Evolutionary conservation across 1,139 yeast species (phyloP).

Genomic region (Taphrina deformans): DNA sequence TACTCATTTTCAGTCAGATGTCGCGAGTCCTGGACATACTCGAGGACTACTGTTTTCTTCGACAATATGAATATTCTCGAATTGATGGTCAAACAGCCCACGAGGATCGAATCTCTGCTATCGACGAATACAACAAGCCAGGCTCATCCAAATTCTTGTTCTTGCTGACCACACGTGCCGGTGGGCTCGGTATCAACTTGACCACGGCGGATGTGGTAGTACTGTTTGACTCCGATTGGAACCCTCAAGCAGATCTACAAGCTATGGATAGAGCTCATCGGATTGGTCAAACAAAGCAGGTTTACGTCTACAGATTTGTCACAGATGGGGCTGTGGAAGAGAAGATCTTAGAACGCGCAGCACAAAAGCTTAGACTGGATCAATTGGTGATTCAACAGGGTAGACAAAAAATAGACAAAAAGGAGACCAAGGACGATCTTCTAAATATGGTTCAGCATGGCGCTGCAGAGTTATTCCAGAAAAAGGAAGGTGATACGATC

Average conservation of each 20-base stretch:
- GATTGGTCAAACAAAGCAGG: constrained; percentile 96
- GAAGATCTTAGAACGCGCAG: constrained; percentile 91
- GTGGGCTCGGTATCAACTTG: constrained; percentile 93
- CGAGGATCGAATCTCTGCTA: constrained; percentile 87
- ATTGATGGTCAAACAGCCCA: constrained; percentile 95
- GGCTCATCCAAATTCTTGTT: constrained; percentile 81
- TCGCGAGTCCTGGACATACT: constrained; percentile 83
- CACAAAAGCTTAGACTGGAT: constrained; percentile 87
- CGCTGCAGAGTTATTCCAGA: constrained; percentile 76
- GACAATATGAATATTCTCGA: constrained; percentile 84
- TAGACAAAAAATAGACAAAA: constrained; percentile 56
- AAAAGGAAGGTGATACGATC: constrained; percentile 44
- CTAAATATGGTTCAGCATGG: constrained; percentile 96
- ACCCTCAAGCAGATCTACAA: constrained; percentile 97
- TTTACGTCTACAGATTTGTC: constrained; percentile 83
- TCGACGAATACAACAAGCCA: constrained; percentile 85
- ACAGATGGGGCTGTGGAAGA: constrained; percentile 97
- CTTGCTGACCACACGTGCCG: constrained; percentile 93
- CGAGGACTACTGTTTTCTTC: constrained; percentile 85
- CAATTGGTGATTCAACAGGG: constrained; percentile 97
- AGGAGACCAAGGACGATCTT: constrained; percentile 74
- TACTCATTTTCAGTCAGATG: constrained; percentile 84
- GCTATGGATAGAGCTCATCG: constrained; percentile 99
- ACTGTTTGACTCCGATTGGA: constrained; percentile 94
- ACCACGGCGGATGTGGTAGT: constrained; percentile 91